These are phyloP conservation scores for Camptophora hylomeconis DNA, from an alignment of 2,329 filamentous ascomycete genomes.

Conservation along the genomic window DNA sequence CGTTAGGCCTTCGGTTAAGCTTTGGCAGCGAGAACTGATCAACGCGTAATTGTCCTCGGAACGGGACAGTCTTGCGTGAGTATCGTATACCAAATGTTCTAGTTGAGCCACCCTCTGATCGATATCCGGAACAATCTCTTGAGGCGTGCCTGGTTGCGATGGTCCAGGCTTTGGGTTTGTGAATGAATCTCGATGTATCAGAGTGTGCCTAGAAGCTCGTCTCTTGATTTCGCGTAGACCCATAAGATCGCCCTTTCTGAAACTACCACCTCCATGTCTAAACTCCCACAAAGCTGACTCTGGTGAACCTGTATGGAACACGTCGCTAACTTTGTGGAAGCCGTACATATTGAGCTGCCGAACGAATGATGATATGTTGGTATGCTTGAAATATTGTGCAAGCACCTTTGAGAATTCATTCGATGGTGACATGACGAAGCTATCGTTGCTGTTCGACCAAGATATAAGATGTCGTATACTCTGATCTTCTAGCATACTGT, in stretches of 20 bases:
- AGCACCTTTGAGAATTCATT: slow-evolving; percentile 96
- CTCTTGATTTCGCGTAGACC: slow-evolving; percentile 92
- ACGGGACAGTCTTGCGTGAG: slow-evolving; percentile 61
- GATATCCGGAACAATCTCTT: slow-evolving; percentile 68
- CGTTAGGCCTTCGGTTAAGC: slow-evolving; percentile 65
- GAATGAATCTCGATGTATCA: slow-evolving; percentile 86
- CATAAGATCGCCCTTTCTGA: slow-evolving; percentile 86
- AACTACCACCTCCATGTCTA: slow-evolving; percentile 93
- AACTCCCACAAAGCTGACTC: slow-evolving; percentile 97
- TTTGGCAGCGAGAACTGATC: slow-evolving; percentile 68
- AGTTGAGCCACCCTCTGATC: slow-evolving; percentile 63
- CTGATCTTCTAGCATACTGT: slow-evolving; percentile 95
- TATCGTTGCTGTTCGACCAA: slow-evolving; percentile 87
- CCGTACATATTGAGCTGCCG: slow-evolving; percentile 98
- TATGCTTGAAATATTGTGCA: slow-evolving; percentile 98
- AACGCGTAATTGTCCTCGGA: slow-evolving; percentile 73
- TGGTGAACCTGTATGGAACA: slow-evolving; percentile 88
- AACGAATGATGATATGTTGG: slow-evolving; percentile 97
- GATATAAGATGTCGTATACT: slow-evolving; percentile 91
- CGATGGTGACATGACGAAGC: slow-evolving; percentile 97
- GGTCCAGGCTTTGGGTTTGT: slow-evolving; percentile 60
- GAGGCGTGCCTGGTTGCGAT: slow-evolving; percentile 72
- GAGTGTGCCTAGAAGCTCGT: slow-evolving; percentile 77
- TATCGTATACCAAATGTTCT: slow-evolving; percentile 72
- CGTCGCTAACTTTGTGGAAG: slow-evolving; percentile 99